phyloP scores from a whole-genome alignment of 2,329 filamentous ascomycete genomes.

The Talaromyces atroroseus region DNA sequence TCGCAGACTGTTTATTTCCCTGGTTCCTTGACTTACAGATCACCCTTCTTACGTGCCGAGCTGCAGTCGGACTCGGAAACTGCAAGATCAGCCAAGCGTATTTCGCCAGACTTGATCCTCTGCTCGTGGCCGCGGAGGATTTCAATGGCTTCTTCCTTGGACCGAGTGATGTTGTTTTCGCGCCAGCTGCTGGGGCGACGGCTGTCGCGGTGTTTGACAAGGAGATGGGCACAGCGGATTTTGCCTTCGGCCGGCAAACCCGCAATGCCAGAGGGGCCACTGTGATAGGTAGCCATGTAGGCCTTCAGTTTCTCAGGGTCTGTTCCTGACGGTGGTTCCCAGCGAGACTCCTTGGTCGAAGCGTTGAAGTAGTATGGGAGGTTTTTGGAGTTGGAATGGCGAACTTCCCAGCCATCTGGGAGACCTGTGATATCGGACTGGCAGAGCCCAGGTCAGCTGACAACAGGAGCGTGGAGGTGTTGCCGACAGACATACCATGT shows the following conservation, averaged over 20 bases:
- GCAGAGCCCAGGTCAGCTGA: slow-evolving; percentile 8
- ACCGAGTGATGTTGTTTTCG: slow-evolving; percentile 79
- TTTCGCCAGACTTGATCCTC: slow-evolving; percentile 66
- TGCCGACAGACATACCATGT: slow-evolving; percentile 8
- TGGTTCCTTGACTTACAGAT: slow-evolving; percentile 55
- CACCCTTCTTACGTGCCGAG: slow-evolving; percentile 87
- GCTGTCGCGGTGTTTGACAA: slow-evolving; percentile 89
- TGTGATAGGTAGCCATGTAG: slow-evolving; percentile 89
- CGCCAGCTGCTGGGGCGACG: slow-evolving; percentile 89
- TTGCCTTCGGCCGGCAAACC: slow-evolving; percentile 61
- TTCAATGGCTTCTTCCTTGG: slow-evolving; percentile 75
- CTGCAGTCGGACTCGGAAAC: slow-evolving; percentile 90
- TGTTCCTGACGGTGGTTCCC: slow-evolving; percentile 85
- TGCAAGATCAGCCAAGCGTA: slow-evolving; percentile 74
- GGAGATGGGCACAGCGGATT: slow-evolving; percentile 86
- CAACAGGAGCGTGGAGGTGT: neutral
- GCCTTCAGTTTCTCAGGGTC: slow-evolving; percentile 88
- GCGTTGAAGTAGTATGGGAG: slow-evolving; percentile 98
- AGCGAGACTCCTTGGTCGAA: slow-evolving; percentile 78
- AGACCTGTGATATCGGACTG: slow-evolving; percentile 68
- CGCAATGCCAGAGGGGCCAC: slow-evolving; percentile 38
- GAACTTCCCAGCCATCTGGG: slow-evolving; percentile 86
- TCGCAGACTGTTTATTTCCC: neutral
- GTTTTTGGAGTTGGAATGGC: slow-evolving; percentile 97
- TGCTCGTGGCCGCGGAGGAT: slow-evolving; percentile 72